Evolutionary conservation across 2,329 filamentous ascomycete species (phyloP).

Genomic region (Aspergillus texensis): DNA sequence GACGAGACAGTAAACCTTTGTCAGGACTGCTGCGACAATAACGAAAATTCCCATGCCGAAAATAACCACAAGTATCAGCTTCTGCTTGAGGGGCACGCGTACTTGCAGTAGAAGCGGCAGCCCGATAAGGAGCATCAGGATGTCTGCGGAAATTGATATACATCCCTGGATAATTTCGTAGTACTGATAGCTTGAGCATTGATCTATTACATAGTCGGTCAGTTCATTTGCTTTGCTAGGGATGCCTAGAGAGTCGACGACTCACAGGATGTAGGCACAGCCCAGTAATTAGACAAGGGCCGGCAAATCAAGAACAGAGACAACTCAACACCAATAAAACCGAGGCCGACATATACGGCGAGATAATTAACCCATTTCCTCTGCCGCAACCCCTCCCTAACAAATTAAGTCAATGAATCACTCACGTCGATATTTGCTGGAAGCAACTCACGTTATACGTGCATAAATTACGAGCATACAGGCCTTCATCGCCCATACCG

Average conservation of each 20-base stretch:
- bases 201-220: constrained; percentile 26
- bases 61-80: constrained; percentile 46
- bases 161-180: constrained; percentile 50
- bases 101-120: constrained; percentile 47
- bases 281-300: constrained; percentile 55
- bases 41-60: constrained; percentile 51
- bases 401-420: background rate
- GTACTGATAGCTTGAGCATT: constrained; percentile 49
- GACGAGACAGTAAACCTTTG: constrained; percentile 52
- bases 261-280: constrained; percentile 47
- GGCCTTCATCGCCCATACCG: constrained; percentile 55
- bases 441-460: constrained; percentile 48
- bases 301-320: constrained; percentile 55
- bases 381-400: constrained; percentile 36
- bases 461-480: constrained; percentile 58
- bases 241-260: background rate
- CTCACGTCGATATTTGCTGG: too few species aligned
- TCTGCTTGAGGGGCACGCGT: constrained; percentile 45
- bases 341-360: constrained; percentile 46
- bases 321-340: constrained; percentile 54
- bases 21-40: constrained; percentile 53
- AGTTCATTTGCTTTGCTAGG: background rate
- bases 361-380: constrained; percentile 41
- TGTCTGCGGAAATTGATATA: constrained; percentile 49
- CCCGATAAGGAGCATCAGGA: constrained; percentile 47